Evolutionary conservation across 148 eudicot species (phyloP), one percentile per base, ranked within the genome.

Genomic region (Vaccinium myrtillus): DNA sequence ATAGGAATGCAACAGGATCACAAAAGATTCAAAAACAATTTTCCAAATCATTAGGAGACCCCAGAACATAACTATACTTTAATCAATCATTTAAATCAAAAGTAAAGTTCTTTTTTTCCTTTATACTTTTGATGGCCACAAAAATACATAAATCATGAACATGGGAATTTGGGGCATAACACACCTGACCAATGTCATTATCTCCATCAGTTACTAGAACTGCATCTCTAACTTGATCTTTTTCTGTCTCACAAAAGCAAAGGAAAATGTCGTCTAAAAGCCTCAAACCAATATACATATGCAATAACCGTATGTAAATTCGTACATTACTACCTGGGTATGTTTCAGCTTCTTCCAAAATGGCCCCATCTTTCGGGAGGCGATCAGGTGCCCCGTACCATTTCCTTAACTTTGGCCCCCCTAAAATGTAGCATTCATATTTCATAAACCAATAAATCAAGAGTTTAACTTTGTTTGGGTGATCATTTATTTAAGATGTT

Each of bases 381-480:
- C 87, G 88, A 74, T 93, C 98, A 82, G 99, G 94, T 90, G 99
- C 99, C 82, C 99, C 99, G 83, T 97, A 97, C 99, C 99, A 97
- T 86, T 92, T 97, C 85, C 99, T 93, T 75, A 97, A 86, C 87
- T 97, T 97, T 46, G 99, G 99, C 36, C 99, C 99, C 51, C 98
- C 99, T 97, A 85, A 89, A 25, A 54, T 10, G 70, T 70, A 39
- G 25, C 84, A 77, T 54, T 80, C 83, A 80, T 6, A 55, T 69
- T 54, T 80, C 78, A 80, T 6, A 55, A 36, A 55, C 53, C 36
- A 69, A 80, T n/a, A 73, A 27, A 74, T 43, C 14, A 14, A 51
- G 61, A 71, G 10, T 8, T 18, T n/a, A 18, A 27, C 30, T 21
- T 21, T 36, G 53, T 36, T 59, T 32, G 4, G 71, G 18, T 15